phyloP scores from a whole-genome alignment of 352 stramenopile species.

The Phytopythium litorale region DNA sequence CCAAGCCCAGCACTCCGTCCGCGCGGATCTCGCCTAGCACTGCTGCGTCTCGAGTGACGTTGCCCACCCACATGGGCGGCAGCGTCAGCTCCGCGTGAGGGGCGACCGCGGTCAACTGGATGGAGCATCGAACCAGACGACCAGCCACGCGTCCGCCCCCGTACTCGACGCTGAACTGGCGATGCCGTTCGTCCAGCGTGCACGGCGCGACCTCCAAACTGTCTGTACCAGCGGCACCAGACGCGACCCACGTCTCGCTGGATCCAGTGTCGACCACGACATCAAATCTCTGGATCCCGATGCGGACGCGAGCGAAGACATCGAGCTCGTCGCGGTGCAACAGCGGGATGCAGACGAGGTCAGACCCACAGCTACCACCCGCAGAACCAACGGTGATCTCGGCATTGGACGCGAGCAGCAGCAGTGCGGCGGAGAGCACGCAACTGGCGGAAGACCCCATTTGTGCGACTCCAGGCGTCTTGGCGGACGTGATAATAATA shows the following conservation, averaged over 20 bases:
- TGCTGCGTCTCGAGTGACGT: background rate
- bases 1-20: background rate
- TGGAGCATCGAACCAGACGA: background rate
- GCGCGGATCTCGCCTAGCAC: background rate
- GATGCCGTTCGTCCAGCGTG: background rate
- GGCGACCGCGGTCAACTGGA: background rate
- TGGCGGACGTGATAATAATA: too few species aligned
- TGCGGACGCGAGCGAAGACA: background rate
- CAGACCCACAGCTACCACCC: background rate
- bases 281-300: background rate
- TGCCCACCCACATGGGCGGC: background rate
- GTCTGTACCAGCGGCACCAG: background rate
- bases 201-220: background rate
- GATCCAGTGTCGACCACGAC: background rate
- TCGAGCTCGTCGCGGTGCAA: constrained; percentile 1
- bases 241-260: background rate
- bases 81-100: background rate
- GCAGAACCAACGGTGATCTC: too few species aligned
- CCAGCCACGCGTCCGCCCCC: background rate
- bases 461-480: too few species aligned
- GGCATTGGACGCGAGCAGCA: too few species aligned
- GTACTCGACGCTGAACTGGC: background rate
- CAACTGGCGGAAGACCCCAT: too few species aligned
- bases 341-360: background rate
- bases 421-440: too few species aligned